phyloP scores from a whole-genome alignment of 257 asterid genomes.

The Solanum gandarillasii region DNA sequence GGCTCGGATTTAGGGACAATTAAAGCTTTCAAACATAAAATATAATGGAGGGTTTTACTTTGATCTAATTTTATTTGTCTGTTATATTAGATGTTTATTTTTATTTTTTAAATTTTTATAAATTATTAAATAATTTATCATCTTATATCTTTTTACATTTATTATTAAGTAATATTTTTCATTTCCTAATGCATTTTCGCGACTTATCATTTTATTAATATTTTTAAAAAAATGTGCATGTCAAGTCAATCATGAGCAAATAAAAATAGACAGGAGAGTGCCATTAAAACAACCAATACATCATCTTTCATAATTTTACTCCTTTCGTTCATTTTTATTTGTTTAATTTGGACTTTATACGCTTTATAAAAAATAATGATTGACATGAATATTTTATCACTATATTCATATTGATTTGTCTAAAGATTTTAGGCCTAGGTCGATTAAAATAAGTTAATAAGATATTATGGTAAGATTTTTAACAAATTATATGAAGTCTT shows the following conservation, averaged over 20 bases:
- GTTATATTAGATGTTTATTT: not conserved
- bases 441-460: not conserved
- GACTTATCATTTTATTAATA: not conserved
- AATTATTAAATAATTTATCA: not conserved
- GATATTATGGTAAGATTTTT: not conserved
- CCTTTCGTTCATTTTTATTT: not conserved
- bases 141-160: not conserved
- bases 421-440: not conserved
- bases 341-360: not conserved
- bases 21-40: not conserved
- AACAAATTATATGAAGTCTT: not conserved
- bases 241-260: not conserved
- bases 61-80: not conserved
- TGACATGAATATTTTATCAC: not conserved
- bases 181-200: not conserved
- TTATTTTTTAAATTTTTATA: not conserved
- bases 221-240: accelerated
- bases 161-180: not conserved
- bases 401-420: too few relatives aligned
- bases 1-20: not conserved
- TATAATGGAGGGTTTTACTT: not conserved
- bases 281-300: not conserved
- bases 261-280: not conserved
- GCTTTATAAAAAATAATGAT: not conserved
- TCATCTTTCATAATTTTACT: not conserved